phyloP scores from a whole-genome alignment of 345 rosid genomes.

The Excoecaria agallocha region DNA sequence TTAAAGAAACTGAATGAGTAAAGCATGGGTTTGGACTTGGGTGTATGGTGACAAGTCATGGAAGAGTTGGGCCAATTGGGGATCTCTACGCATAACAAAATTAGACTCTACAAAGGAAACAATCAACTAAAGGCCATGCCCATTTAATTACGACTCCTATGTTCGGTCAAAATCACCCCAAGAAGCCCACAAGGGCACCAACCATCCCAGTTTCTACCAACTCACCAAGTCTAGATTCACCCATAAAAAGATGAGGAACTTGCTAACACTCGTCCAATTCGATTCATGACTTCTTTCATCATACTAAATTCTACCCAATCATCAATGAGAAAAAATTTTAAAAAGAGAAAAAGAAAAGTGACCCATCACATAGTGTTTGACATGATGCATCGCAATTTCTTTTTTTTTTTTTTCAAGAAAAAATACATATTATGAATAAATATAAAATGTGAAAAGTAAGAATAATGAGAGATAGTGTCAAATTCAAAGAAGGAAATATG shows the following conservation, averaged over 20 bases:
- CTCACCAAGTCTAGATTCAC: neutral
- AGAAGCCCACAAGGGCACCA: constrained; percentile 3
- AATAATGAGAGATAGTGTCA: neutral
- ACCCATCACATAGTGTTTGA: neutral
- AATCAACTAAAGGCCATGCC: neutral
- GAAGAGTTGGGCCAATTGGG: constrained; percentile 1
- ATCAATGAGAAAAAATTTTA: no score
- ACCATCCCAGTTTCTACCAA: neutral
- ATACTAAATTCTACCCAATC: no score
- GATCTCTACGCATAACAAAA: neutral
- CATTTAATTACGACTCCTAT: neutral
- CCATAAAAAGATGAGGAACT: neutral
- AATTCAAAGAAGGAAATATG: neutral
- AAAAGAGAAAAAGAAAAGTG: neutral
- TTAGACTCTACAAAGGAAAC: neutral
- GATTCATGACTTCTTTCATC: no score
- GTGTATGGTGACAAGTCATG: neutral
- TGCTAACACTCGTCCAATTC: no score
- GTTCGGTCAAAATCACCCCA: neutral
- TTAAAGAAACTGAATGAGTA: neutral
- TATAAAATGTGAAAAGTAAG: neutral
- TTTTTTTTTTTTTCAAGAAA: neutral
- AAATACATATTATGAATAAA: no score
- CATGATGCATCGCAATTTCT: constrained; percentile 19
- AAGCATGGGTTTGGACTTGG: neutral